These are phyloP conservation scores for Peronospora farinosa DNA, from an alignment of 352 stramenopile species.

Conservation along the genomic window DNA sequence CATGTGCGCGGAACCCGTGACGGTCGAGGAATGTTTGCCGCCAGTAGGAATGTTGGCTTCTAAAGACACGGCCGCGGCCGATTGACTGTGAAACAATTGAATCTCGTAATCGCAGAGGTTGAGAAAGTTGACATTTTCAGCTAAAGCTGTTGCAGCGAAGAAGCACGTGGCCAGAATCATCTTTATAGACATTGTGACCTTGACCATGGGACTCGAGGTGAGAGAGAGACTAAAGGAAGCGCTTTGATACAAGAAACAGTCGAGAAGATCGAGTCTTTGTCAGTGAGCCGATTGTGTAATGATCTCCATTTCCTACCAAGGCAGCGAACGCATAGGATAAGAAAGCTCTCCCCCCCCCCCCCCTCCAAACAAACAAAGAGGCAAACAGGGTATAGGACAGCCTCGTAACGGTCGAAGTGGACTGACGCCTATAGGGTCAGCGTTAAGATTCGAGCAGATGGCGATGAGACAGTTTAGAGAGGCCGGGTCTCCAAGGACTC, in stretches of 20 bases:
- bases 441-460: not conserved
- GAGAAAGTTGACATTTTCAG: conserved; percentile 36
- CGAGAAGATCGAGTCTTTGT: conserved; percentile 12
- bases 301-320: not conserved
- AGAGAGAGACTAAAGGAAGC: conserved; percentile 2
- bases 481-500: not conserved
- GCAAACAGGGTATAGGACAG: conserved; percentile 1
- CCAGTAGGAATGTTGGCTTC: conserved; percentile 23
- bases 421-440: conserved; percentile 21
- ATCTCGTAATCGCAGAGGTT: conserved; percentile 36
- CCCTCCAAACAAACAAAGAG: not conserved
- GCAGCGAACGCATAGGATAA: not conserved
- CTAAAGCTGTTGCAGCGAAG: conserved; percentile 14
- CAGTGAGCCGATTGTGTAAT: conserved; percentile 32
- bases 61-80: conserved; percentile 14
- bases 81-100: conserved; percentile 38
- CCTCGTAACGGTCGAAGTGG: conserved; percentile 16
- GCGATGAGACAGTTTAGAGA: conserved; percentile 3
- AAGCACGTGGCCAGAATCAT: conserved; percentile 22
- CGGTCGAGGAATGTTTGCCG: conserved; percentile 7
- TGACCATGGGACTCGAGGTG: conserved; percentile 19
- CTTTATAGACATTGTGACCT: conserved; percentile 21
- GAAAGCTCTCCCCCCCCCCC: not conserved
- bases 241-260: not conserved
- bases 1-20: conserved; percentile 37